A percentile compares a stretch with the other conserved stretches of the same genome.
These are phyloP conservation scores for Aeschynomene evenia DNA, from an alignment of 306 rosid genomes.

Conservation along the genomic window DNA sequence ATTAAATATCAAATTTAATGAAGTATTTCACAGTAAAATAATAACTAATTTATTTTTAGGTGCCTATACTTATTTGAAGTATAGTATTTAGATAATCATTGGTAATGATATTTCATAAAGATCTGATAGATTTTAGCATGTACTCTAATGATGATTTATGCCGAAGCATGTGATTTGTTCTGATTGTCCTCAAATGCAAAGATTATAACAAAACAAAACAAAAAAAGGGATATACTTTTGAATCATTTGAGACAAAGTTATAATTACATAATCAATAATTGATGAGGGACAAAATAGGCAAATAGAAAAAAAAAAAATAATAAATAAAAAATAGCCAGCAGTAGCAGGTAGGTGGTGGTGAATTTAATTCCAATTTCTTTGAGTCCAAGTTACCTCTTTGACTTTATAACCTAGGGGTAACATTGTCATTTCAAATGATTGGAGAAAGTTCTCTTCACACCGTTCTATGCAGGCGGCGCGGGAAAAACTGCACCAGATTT, in stretches of 20 bases:
- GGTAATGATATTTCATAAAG: too few species aligned
- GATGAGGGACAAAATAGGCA: neutral
- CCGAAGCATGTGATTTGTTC: constrained; percentile 15
- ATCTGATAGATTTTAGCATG: neutral
- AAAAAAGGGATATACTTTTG: neutral
- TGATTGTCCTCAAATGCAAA: constrained; percentile 8
- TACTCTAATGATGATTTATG: constrained; percentile 3
- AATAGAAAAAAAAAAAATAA: neutral
- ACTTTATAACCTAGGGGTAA: neutral
- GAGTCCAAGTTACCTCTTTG: constrained; percentile 33
- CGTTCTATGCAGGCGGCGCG: constrained; percentile 32
- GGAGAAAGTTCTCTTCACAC: neutral
- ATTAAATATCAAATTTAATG: too few species aligned
- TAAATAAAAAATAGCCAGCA: neutral
- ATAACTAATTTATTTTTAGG: neutral
- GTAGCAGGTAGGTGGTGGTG: neutral
- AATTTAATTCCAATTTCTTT: constrained; percentile 2
- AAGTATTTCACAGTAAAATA: too few species aligned
- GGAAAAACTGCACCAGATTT: neutral
- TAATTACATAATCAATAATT: constrained; percentile 3
- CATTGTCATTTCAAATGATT: neutral
- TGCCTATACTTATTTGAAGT: too few species aligned
- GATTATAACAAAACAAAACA: neutral
- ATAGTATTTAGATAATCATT: too few species aligned
- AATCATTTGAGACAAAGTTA: neutral